Conservation (phyloP, 345 rosid genomes). For the Garcia nutans region DNA sequence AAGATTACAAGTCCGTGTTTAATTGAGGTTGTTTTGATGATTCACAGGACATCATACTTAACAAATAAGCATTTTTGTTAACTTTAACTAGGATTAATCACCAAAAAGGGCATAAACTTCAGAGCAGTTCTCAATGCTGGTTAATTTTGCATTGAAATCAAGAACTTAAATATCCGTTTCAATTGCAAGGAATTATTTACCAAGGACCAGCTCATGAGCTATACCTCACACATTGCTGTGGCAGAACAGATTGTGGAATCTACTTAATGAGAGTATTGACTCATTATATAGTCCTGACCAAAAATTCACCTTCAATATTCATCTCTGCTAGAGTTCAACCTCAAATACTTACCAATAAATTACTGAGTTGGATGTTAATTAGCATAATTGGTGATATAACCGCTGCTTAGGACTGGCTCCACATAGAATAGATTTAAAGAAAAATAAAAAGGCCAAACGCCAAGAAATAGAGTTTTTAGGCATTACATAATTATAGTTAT, state of each 20-base stretch:
- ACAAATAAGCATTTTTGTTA: neutral
- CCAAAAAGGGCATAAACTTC: neutral
- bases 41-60: neutral
- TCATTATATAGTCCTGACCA: neutral
- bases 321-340: neutral
- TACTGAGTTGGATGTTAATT: neutral
- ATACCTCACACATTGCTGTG: neutral
- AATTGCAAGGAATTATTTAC: neutral
- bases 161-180: neutral
- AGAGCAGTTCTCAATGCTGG: neutral
- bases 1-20: neutral
- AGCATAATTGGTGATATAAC: neutral
- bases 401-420: neutral
- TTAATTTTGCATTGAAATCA: neutral
- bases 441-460: no score
- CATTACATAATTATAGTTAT: neutral
- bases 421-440: neutral
- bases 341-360: neutral
- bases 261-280: neutral
- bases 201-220: neutral
- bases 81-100: neutral
- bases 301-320: neutral
- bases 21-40: neutral
- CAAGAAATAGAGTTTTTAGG: neutral
- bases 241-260: neutral